Percentiles rank a stretch among this genome's conserved stretches.
phyloP scores from a whole-genome alignment of 140 eudicot species.

The Flaveria floridana region DNA sequence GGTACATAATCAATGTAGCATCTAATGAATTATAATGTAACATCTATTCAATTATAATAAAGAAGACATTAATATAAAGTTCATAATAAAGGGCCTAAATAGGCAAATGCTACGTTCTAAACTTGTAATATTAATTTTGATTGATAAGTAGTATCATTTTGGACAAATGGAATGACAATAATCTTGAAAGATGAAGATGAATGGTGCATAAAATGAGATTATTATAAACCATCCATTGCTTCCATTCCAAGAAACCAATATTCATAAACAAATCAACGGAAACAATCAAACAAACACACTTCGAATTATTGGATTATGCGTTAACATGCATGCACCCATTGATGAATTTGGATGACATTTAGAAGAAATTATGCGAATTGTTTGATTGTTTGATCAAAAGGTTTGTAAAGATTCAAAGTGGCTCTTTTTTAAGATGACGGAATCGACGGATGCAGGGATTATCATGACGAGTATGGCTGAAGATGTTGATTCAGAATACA shows the following conservation, averaged over 20 bases:
- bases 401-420: background rate
- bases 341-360: slow-evolving; percentile 19
- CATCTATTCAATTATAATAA: no score
- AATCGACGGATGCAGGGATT: background rate
- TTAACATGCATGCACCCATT: background rate
- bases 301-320: background rate
- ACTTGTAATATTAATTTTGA: background rate
- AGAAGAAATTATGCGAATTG: slow-evolving; percentile 2
- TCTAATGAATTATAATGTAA: no score
- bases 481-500: slow-evolving; percentile 23
- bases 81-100: background rate
- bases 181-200: slow-evolving; percentile 27
- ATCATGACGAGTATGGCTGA: background rate
- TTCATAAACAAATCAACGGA: slow-evolving; percentile 17
- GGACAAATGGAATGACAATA: slow-evolving; percentile 29
- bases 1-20: no score
- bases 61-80: background rate
- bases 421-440: slow-evolving; percentile 28
- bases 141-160: background rate
- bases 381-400: slow-evolving; percentile 12
- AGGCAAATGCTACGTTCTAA: background rate
- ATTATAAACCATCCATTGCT: slow-evolving; percentile 28
- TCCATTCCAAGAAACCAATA: slow-evolving; percentile 21
- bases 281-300: slow-evolving; percentile 5
- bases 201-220: slow-evolving; percentile 34